Evolutionary conservation across 2,329 filamentous ascomycete species (phyloP).

Genomic region (Alternaria consortialis): DNA sequence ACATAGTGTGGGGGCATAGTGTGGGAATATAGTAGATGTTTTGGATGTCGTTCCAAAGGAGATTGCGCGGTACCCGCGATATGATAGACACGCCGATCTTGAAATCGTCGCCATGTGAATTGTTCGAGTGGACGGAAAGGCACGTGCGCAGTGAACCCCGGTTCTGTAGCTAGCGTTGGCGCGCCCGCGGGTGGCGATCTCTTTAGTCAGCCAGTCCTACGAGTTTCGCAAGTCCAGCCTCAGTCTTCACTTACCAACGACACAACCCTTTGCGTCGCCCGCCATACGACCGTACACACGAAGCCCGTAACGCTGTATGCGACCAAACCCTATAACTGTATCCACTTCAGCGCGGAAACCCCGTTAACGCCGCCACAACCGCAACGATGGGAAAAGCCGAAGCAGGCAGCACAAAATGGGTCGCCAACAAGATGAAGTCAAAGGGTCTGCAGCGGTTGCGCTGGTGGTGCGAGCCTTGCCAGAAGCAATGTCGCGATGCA

Average conservation of each 20-base stretch:
- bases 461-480: constrained; percentile 89
- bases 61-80: neutral
- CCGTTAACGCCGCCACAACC: constrained; percentile 9
- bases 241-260: neutral
- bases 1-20: constrained; percentile 16
- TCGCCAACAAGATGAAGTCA: constrained; percentile 89
- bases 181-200: constrained; percentile 16
- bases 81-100: too few species aligned
- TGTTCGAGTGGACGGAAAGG: neutral
- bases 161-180: neutral
- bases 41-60: neutral
- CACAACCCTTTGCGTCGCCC: neutral
- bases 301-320: neutral
- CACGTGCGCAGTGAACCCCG: neutral
- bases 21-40: neutral
- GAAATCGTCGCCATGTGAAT: neutral
- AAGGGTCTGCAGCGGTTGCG: constrained; percentile 70
- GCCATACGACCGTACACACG: neutral
- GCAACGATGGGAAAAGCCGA: constrained; percentile 85
- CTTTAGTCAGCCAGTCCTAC: constrained; percentile 14
- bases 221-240: constrained; percentile 8
- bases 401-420: constrained; percentile 87
- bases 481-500: constrained; percentile 79
- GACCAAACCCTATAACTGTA: neutral
- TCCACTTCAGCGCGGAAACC: neutral